These are phyloP conservation scores for Salvia miltiorrhiza DNA, from an alignment of 257 asterid species.

Conservation along the genomic window DNA sequence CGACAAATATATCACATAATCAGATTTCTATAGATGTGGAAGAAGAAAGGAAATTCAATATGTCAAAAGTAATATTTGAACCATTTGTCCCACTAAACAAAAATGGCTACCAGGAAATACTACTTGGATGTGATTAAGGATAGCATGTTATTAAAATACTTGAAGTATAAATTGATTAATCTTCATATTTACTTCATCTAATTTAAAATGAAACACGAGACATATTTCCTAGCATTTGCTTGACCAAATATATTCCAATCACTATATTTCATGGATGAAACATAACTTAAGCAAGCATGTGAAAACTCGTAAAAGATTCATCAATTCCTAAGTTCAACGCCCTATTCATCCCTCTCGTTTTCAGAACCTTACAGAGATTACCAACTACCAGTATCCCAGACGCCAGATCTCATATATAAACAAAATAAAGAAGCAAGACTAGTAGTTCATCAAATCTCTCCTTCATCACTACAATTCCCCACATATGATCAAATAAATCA, in stretches of 20 bases:
- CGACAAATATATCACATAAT: neutral
- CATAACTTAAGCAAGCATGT: neutral
- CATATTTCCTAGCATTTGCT: neutral
- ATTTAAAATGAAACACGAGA: neutral
- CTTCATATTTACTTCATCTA: neutral
- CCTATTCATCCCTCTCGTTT: neutral
- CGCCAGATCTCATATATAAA: neutral
- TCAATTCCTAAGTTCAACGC: neutral
- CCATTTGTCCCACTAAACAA: neutral
- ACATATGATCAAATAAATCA: constrained; percentile 6
- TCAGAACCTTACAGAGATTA: neutral
- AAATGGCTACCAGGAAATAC: neutral
- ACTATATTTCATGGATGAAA: neutral
- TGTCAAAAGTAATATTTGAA: neutral
- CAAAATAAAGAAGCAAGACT: neutral
- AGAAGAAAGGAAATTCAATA: constrained; percentile 1
- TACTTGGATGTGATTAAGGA: neutral
- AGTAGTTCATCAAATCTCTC: constrained; percentile 7
- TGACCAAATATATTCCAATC: neutral
- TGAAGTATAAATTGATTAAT: neutral
- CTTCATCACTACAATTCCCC: constrained; percentile 4
- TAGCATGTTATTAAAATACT: neutral
- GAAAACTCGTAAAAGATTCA: neutral
- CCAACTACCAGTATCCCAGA: neutral
- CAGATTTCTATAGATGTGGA: neutral